Base-by-base conservation (phyloP, 1,284 basidiomycete genomes). In the Cystobasidiaceae sp. region DNA sequence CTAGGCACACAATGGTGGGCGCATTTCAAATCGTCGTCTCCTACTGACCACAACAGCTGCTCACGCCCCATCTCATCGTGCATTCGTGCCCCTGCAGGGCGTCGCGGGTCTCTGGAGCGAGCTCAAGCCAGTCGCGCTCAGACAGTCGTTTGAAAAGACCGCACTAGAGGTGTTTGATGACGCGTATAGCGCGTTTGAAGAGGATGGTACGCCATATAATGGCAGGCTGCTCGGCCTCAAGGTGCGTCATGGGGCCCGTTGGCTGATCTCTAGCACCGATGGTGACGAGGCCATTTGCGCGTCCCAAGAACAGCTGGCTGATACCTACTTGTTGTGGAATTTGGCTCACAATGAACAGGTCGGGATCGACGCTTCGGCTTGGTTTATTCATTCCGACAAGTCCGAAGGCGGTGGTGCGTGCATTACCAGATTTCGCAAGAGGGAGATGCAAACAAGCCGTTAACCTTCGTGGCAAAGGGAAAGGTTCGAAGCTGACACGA, bases 291-390 rank as follows among this genome's bases (percentile, higher is more conserved):
- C 37, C n/a, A n/a, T n/a, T n/a, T n/a, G n/a, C n/a, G n/a, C n/a
- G n/a, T n/a, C n/a, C n/a, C n/a, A 44, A 32, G 7, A 25, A 23
- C 23, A 33, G 3, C 27, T 7, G 4, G 1, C 45, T 33, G 9
- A 17, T 34, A 37, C 8, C 13, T 19, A 23, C 25, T n/a, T n/a
- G n/a, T 19, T 33, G 32, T 19, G 9, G 4, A 43, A 33, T 4
- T 39, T 43, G 17, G 17, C 25, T 2, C 25, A 6, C 27, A 27
- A 13, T n/a, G 4, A 28, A 44, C 37, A 64, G 61, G 61, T 64
- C 25, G 63, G 63, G n/a, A 54, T 66, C 32, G 63, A 66, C 48
- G 63, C 63, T 11, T 57, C 52, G 27, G 55, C 55, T 23, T 66
- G 63, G 63, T 57, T 59, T 32, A 48, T 55, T 21, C 63, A 66